A percentile compares a stretch with the other conserved stretches of the same genome.
phyloP scores from a whole-genome alignment of 2,329 filamentous ascomycete genomes.

The Fusarium sp. region DNA sequence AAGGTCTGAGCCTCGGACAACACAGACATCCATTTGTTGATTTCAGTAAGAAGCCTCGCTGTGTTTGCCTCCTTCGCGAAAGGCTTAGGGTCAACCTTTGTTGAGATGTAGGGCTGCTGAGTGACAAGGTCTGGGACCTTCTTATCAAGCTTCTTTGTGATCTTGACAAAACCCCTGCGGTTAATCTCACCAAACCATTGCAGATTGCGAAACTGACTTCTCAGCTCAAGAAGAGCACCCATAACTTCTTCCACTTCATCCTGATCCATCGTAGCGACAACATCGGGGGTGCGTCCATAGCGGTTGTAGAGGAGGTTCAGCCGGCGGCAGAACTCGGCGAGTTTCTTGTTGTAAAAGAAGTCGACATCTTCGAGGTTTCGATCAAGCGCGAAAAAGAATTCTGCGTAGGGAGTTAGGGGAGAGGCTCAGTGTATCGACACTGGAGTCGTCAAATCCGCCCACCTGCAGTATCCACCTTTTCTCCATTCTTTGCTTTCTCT shows the following conservation, averaged over 20 bases:
- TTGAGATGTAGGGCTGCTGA: slow-evolving; percentile 88
- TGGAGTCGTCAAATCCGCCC: slow-evolving; percentile 61
- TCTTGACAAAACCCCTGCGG: slow-evolving; percentile 94
- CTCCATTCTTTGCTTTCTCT: slow-evolving; percentile 75
- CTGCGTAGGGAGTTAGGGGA: slow-evolving; percentile 67
- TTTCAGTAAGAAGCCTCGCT: slow-evolving; percentile 67
- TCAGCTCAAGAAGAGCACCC: slow-evolving; percentile 89
- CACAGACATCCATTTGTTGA: slow-evolving; percentile 93
- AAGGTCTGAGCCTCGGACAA: slow-evolving; percentile 83
- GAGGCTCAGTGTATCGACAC: slow-evolving; percentile 49
- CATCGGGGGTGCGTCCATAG: slow-evolving; percentile 82
- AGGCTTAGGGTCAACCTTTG: slow-evolving; percentile 89
- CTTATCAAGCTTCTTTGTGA: slow-evolving; percentile 99
- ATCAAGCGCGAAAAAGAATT: slow-evolving; percentile 97
- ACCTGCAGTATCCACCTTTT: slow-evolving; percentile 92
- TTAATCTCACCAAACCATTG: slow-evolving; percentile 99
- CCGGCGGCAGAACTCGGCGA: slow-evolving; percentile 85
- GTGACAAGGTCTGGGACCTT: slow-evolving; percentile 83
- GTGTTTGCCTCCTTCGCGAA: slow-evolving; percentile 82
- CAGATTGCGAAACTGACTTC: slow-evolving; percentile 88
- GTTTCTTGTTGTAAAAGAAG: slow-evolving; percentile 96
- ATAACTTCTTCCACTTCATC: slow-evolving; percentile 94
- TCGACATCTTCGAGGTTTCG: slow-evolving; percentile 98
- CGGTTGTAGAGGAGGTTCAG: slow-evolving; percentile 89
- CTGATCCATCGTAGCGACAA: slow-evolving; percentile 81